These are phyloP conservation scores for Tylopilus vinaceipallidus DNA, from an alignment of 768 basidiomycete species.

Conservation along the genomic window DNA sequence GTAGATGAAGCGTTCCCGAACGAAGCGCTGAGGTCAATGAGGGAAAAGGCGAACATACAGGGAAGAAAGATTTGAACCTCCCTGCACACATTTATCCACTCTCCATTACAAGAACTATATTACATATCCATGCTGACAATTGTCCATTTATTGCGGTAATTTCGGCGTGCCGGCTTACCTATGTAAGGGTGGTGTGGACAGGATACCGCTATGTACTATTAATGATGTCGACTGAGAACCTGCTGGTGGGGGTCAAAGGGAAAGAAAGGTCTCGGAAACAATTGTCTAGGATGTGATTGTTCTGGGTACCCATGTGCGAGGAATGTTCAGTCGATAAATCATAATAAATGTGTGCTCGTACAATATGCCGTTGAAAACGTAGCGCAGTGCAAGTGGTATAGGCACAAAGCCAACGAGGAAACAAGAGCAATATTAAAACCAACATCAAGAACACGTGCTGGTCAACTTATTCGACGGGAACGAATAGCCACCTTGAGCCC, in stretches of 20 bases:
- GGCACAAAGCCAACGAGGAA: constrained; percentile 7
- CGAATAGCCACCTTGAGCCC: constrained; percentile 70
- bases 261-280: neutral
- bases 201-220: constrained; percentile 2
- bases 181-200: constrained; percentile 2
- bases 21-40: constrained; percentile 13
- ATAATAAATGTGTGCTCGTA: constrained; percentile 26
- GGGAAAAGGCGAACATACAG: constrained; percentile 8
- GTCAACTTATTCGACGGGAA: constrained; percentile 65
- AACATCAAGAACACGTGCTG: constrained; percentile 20
- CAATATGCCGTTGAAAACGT: constrained; percentile 22
- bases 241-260: neutral
- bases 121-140: neutral
- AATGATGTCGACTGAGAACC: constrained; percentile 1
- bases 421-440: constrained; percentile 6
- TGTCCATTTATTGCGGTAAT: constrained; percentile 7
- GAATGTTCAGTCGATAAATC: constrained; percentile 22
- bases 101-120: too few species aligned
- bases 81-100: too few species aligned
- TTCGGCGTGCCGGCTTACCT: constrained; percentile 1
- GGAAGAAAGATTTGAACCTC: neutral
- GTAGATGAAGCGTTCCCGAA: constrained; percentile 25
- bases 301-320: constrained; percentile 1
- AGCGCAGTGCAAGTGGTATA: constrained; percentile 18
- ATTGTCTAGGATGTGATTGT: constrained; percentile 17